Conservation (phyloP, 2,329 filamentous ascomycete genomes). For the Colletotrichum acutatum region DNA sequence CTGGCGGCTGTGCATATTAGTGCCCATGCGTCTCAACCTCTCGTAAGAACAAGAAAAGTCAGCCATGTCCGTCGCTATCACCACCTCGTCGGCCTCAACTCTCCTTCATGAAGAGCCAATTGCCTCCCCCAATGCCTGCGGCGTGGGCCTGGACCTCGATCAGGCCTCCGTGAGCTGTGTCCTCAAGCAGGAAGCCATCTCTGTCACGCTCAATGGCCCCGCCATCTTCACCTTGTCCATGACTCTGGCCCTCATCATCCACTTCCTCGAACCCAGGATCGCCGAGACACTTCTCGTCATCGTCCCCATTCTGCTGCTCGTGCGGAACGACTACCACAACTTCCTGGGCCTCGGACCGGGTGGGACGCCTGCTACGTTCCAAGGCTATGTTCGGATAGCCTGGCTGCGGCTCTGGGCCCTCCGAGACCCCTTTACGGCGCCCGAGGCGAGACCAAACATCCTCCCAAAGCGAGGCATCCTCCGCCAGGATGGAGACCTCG, state of each 20-base stretch:
- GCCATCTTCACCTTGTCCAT: constrained; percentile 58
- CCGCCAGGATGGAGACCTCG: constrained; percentile 30
- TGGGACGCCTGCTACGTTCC: constrained; percentile 79
- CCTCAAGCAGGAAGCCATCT: constrained; percentile 61
- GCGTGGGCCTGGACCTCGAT: constrained; percentile 45
- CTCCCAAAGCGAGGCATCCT: constrained; percentile 71
- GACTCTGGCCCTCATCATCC: constrained; percentile 61
- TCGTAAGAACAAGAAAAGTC: constrained; percentile 3
- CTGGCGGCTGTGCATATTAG: constrained; percentile 35
- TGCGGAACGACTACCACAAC: constrained; percentile 79
- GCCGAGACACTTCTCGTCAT: constrained; percentile 62
- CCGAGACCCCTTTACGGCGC: constrained; percentile 74
- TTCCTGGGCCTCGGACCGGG: constrained; percentile 84
- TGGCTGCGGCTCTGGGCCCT: constrained; percentile 78
- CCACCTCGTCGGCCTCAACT: constrained; percentile 19
- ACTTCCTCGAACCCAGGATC: constrained; percentile 59
- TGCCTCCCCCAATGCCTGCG: constrained; percentile 11
- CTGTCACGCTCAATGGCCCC: constrained; percentile 63
- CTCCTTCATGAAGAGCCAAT: constrained; percentile 30
- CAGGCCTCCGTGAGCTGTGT: constrained; percentile 45
- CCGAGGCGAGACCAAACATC: constrained; percentile 60
- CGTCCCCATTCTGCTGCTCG: constrained; percentile 59
- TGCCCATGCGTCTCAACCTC: constrained; percentile 28
- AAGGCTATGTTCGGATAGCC: constrained; percentile 79
- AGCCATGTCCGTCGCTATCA: constrained; percentile 35